Conservation (phyloP, 116 monocot species). For the Dioscorea cayenensis region DNA sequence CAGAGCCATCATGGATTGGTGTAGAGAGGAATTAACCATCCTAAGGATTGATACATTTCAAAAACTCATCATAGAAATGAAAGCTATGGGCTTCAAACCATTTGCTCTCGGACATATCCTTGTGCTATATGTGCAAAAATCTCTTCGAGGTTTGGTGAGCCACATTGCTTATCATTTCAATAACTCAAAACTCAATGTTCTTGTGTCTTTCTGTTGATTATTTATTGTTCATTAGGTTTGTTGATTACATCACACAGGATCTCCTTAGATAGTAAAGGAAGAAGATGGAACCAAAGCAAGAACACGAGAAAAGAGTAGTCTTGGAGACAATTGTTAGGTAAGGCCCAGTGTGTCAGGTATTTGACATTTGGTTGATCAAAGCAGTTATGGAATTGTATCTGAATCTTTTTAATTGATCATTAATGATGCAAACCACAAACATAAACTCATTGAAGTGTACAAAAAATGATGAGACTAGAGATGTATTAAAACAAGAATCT, state of each 20-base stretch:
- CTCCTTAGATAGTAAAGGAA: constrained; percentile 56
- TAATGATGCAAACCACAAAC: no score
- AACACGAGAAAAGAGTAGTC: constrained; percentile 77
- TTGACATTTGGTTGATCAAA: no score
- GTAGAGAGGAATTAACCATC: constrained; percentile 64
- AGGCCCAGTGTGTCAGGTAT: no score
- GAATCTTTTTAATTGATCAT: no score
- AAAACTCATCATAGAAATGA: constrained; percentile 63
- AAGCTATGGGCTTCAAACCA: constrained; percentile 46
- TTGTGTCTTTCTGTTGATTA: neutral
- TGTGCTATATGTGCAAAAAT: constrained; percentile 89
- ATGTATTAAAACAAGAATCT: no score
- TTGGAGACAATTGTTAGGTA: constrained; percentile 72
- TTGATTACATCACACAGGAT: constrained; percentile 36
- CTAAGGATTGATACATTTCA: constrained; percentile 72
- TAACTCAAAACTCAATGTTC: neutral
- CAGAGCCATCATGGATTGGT: constrained; percentile 59
- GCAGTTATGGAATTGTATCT: no score
- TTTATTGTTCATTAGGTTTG: neutral
- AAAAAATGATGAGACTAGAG: no score
- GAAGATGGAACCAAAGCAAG: constrained; percentile 57
- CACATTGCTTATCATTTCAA: neutral
- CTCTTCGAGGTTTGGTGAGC: constrained; percentile 76
- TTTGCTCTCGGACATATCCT: constrained; percentile 61
- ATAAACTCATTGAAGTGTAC: no score